Evolutionary conservation across 139 green algal species (phyloP).

Genomic region (Coccomyxa sp.): DNA sequence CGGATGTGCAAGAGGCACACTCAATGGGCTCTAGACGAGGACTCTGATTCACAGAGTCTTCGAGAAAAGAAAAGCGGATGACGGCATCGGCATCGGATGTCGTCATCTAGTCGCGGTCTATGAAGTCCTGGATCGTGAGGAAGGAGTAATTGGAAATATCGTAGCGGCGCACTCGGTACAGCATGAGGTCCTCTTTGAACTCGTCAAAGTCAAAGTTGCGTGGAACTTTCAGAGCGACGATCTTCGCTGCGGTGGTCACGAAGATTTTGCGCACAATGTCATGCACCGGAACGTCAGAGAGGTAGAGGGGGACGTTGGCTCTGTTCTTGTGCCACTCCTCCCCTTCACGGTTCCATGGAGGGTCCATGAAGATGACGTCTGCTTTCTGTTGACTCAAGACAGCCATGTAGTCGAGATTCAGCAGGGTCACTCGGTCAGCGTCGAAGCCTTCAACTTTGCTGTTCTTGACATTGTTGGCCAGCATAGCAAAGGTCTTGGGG

Average conservation of each 20-base stretch:
- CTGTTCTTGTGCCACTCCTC: background rate
- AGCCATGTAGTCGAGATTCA: background rate
- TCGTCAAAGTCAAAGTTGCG: constrained; percentile 1
- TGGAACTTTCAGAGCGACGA: background rate
- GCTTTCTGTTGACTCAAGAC: constrained; percentile 1
- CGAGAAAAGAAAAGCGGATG: constrained; percentile 1
- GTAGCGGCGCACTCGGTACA: background rate
- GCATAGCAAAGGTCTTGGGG: background rate
- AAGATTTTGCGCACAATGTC: background rate
- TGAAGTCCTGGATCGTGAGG: background rate
- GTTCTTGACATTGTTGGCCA: background rate
- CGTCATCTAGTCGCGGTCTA: background rate
- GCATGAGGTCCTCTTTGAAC: background rate
- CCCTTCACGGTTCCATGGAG: background rate
- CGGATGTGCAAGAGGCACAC: too few species aligned
- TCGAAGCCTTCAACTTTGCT: background rate
- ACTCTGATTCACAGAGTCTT: too few species aligned
- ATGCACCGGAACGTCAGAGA: background rate
- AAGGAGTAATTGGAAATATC: constrained; percentile 1
- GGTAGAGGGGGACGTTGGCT: background rate
- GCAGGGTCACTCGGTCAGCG: background rate
- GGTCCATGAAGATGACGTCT: background rate
- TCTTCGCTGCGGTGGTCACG: background rate
- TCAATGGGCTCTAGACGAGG: too few species aligned
- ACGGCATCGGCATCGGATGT: background rate